Evolutionary conservation across 805 yeast genomes (phyloP), one percentile per base, ranked within the genome.

Genomic region (Metschnikowia koreensis): DNA sequence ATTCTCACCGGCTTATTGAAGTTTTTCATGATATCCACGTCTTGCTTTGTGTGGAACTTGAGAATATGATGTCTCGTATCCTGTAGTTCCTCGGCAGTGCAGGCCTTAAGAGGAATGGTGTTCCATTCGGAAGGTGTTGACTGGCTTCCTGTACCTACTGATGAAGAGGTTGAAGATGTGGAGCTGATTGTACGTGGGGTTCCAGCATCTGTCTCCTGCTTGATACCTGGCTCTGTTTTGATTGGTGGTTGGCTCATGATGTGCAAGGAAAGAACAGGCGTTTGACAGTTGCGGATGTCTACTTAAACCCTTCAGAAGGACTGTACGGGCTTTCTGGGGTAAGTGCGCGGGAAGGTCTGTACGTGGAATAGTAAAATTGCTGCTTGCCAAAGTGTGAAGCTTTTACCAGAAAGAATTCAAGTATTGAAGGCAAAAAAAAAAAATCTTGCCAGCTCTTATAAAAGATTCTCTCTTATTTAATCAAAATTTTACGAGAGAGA

Each of bases 1-100:
- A 93, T 73, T 60, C 97, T 75, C 16, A 92, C 85, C 0, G 99
- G 99, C 53, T 81, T 80, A 50, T 83, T 84, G 66, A 93, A 94
- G 55, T 84, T 83, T 36, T 74, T 71, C 38, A 75, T 70, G 10
- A 94, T 93, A 56, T 89, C 89, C 36, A 94, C 86, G 42, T 80
- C 77, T 60, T 81, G 80, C 53, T 83, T 82, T 34, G 87, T 77
- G 62, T 87, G 96, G 63, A 93, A 90, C 67, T 86, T 86, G 70
- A 92, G 68, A 26, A 93, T 79, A 66, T 93, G 97, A 56, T 84
- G 86, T 53, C 96, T 79, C 45, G 85, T 78, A 54, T 86, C 87
- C 43, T 81, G 83, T 33, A 89, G 67, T 48, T 89, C 97, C 42
- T 84, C 84, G 50, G 76, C 72, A 0, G 89, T 76, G 59, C 93